Evolutionary conservation across 2,329 filamentous ascomycete species (phyloP).

Genomic region (Sporothrix curviconia): DNA sequence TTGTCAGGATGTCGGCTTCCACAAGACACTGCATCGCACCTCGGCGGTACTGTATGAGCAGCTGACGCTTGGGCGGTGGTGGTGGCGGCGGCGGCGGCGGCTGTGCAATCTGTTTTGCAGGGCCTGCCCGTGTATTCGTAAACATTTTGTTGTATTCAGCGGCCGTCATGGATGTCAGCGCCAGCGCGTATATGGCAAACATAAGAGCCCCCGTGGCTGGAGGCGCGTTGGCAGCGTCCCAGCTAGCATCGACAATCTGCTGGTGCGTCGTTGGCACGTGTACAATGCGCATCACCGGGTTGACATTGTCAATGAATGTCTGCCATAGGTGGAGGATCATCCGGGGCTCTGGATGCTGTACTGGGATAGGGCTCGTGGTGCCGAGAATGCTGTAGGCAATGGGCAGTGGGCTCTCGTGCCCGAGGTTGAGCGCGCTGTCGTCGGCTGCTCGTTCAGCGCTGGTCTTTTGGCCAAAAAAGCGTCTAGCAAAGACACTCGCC

Average conservation of each 20-base stretch:
- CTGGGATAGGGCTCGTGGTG: neutral
- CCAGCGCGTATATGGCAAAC: slow-evolving; percentile 26
- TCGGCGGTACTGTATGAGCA: slow-evolving; percentile 23
- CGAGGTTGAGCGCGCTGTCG: neutral
- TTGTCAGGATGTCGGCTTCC: slow-evolving; percentile 24
- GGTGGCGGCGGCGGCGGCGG: neutral
- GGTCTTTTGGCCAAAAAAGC: neutral
- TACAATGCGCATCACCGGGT: slow-evolving; percentile 28
- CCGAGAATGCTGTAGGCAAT: neutral
- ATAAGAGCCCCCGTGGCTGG: slow-evolving; percentile 23
- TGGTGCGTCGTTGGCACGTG: slow-evolving; percentile 29
- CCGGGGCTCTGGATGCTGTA: slow-evolving; percentile 27
- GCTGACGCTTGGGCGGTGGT: neutral
- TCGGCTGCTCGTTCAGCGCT: neutral
- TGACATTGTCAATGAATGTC: slow-evolving; percentile 27
- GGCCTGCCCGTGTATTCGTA: slow-evolving; percentile 12
- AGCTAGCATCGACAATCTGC: slow-evolving; percentile 26
- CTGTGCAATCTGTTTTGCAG: neutral
- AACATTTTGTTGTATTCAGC: slow-evolving; percentile 5
- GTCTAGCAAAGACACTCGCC: neutral
- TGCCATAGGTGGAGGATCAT: slow-evolving; percentile 29
- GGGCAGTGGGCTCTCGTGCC: neutral
- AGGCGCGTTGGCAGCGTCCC: slow-evolving; percentile 19
- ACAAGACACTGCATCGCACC: slow-evolving; percentile 24
- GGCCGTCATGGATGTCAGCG: slow-evolving; percentile 21